These are phyloP conservation scores for Acacia melanoxylon DNA, from an alignment of 306 rosid genomes.

Conservation along the genomic window DNA sequence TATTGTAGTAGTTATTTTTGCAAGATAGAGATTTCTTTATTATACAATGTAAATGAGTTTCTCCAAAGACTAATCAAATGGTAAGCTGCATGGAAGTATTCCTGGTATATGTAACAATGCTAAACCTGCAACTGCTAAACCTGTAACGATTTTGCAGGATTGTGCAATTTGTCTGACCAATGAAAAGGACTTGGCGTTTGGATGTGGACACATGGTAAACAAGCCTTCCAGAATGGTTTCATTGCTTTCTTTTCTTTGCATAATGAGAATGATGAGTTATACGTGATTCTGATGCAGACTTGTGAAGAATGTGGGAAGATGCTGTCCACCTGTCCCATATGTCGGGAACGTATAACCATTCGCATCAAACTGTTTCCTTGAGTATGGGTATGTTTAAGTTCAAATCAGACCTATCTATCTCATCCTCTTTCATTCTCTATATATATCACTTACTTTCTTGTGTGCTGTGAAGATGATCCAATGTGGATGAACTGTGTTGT, in stretches of 20 bases:
- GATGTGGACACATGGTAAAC: conserved; percentile 34
- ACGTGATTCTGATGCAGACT: conserved; percentile 6
- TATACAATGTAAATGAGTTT: background rate
- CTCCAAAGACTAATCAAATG: background rate
- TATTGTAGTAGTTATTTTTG: background rate
- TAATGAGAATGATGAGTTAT: background rate
- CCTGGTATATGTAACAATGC: background rate
- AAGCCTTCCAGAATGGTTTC: background rate
- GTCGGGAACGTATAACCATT: background rate
- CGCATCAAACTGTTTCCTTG: conserved; percentile 1
- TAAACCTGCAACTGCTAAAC: background rate
- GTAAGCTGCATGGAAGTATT: background rate
- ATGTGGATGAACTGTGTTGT: background rate
- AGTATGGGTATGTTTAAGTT: background rate
- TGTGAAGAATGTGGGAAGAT: conserved; percentile 16
- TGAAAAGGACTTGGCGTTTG: conserved; percentile 27
- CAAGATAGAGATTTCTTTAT: background rate
- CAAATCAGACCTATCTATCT: no score
- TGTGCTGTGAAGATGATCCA: background rate
- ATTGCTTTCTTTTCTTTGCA: background rate
- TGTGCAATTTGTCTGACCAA: conserved; percentile 21
- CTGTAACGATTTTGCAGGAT: background rate
- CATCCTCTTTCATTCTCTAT: background rate
- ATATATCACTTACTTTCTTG: background rate
- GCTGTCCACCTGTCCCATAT: conserved; percentile 6